A percentile compares a stretch with the other conserved stretches of the same genome.
Conservation (phyloP, 164 flowering plant genomes). For the Malania oleifera region DNA sequence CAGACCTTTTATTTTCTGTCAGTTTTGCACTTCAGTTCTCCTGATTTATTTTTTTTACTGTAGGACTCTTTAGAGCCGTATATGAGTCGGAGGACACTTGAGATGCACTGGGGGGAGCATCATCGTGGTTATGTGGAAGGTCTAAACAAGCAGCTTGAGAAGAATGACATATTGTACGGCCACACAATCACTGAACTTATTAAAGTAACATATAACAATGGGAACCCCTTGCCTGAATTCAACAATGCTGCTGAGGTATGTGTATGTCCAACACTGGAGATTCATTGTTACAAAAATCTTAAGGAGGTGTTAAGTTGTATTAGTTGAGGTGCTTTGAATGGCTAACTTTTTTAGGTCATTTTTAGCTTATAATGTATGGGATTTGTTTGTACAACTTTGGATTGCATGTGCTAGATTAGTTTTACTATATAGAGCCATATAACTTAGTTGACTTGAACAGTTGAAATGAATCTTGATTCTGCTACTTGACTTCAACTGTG, state of each 20-base stretch:
- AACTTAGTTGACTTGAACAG: too few species aligned
- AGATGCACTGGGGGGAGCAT: slow-evolving; percentile 1
- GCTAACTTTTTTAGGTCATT: too few species aligned
- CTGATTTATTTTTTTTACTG: background rate
- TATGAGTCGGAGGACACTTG: background rate
- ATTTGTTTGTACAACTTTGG: too few species aligned
- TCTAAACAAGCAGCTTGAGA: background rate
- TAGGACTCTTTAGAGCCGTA: slow-evolving; percentile 3
- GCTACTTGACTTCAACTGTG: too few species aligned
- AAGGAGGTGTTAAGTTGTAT: too few species aligned
- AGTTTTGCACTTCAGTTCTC: background rate
- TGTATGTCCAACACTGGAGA: background rate
- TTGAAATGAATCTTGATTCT: too few species aligned
- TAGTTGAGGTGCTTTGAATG: too few species aligned
- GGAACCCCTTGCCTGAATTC: background rate
- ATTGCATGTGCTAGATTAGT: too few species aligned
- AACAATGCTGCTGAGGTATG: slow-evolving; percentile 3
- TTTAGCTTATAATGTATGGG: too few species aligned
- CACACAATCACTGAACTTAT: background rate
- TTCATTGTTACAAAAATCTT: too few species aligned
- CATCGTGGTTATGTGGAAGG: background rate
- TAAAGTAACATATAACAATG: background rate
- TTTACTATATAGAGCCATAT: too few species aligned
- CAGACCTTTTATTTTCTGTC: too few species aligned
- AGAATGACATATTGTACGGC: background rate